Evolutionary conservation across 192 early-diverging fungal genomes (phyloP), one percentile per base, ranked within the genome.

Genomic region (Umbelopsis isabellina): DNA sequence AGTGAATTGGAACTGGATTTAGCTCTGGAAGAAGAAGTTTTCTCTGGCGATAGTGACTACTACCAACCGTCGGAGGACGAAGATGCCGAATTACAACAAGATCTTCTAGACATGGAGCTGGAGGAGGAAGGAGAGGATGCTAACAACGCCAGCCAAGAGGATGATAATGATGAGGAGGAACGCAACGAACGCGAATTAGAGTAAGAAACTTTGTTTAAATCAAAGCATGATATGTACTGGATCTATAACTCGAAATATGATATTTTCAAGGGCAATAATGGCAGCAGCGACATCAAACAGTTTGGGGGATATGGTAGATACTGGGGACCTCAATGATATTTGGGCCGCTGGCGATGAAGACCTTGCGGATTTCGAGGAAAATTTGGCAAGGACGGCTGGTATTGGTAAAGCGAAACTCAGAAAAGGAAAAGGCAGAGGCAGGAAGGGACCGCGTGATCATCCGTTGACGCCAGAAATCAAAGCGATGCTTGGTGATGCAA

Each of bases 401-500:
- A 66, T 66, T 18, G 65, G 65, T 4, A 35, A 37, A 30, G 12
- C 37, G 2, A 58, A 37, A 65, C 61, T 55, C 12, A 22, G 65
- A 10, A 21, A 70, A 30, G 48, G 22, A 27, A 18, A 48, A 5
- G 75, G 75, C 13, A 41, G 37, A 41, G 37, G 37, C 37, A 41
- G 37, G 13, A 48, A 44, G 22, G 45, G 65, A 23, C 65, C 37
- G 9, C 7, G 46, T 7, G 77, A 74, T 22, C 3, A 37, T n/a
- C 64, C 66, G 2, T 12, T 79, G 18, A 47, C 71, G 15, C 72
- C 72, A 13, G 88, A 90, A 21, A 79, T 92, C 33, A 85, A 88
- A 25, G 49, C 73, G 0, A 68, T 89, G 23, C 76, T 97, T 33
- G 95, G 95, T n/a, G 53, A 84, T 27, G 96, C 93, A 23, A 96